Evolutionary conservation across 2,329 filamentous ascomycete species (phyloP).

Genomic region (Dactylella cylindrospora): DNA sequence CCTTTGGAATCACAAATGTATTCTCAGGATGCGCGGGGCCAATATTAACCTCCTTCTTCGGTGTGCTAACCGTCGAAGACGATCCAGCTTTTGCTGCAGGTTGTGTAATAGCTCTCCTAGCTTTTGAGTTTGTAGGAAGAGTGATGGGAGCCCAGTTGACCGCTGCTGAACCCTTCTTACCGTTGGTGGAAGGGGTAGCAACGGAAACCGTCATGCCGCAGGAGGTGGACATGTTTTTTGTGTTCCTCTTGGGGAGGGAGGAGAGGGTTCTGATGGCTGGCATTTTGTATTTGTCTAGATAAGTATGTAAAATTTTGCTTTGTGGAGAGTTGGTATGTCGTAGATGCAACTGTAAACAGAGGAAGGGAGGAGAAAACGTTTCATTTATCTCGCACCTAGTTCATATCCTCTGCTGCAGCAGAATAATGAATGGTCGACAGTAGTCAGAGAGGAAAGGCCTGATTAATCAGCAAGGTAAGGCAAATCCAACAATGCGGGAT

Average conservation of each 20-base stretch:
- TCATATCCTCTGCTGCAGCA: too few relatives aligned
- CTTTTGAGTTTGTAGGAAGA: slow-evolving; percentile 10
- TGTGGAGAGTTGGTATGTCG: too few relatives aligned
- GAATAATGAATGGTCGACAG: too few relatives aligned
- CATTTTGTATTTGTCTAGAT: neutral
- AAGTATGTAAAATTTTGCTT: too few relatives aligned
- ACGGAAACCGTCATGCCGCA: slow-evolving; percentile 18
- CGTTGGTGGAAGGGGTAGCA: neutral
- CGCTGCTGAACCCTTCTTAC: slow-evolving; percentile 14
- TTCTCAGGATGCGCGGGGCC: slow-evolving; percentile 23
- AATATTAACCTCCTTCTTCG: slow-evolving; percentile 3
- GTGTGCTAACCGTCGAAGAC: too few relatives aligned
- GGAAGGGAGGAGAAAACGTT: neutral
- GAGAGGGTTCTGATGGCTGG: slow-evolving; percentile 28
- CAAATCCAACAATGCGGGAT: too few relatives aligned
- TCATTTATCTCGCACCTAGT: too few relatives aligned
- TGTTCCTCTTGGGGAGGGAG: slow-evolving; percentile 4
- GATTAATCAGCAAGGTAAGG: too few relatives aligned
- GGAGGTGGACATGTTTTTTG: slow-evolving; percentile 10
- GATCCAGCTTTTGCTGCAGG: neutral
- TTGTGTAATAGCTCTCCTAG: slow-evolving; percentile 3
- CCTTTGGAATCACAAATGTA: slow-evolving; percentile 24
- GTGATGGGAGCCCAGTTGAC: slow-evolving; percentile 26
- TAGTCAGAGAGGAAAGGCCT: too few relatives aligned
- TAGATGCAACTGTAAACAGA: too few relatives aligned